Evolutionary conservation across 257 asterid genomes (phyloP).

Genomic region (Fraxinus anomala): DNA sequence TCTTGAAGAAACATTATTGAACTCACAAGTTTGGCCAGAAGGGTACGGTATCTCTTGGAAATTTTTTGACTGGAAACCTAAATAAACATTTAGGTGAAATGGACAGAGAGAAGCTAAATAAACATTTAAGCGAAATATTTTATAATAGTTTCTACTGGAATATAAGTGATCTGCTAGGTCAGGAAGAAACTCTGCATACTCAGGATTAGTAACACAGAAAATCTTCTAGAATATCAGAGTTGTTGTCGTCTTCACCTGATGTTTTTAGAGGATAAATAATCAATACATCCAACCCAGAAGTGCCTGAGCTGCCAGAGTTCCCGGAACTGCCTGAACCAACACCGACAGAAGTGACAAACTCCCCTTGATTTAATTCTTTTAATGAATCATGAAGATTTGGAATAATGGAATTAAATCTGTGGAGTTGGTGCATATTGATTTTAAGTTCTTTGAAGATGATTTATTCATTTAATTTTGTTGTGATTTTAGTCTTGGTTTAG

Average conservation of each 20-base stretch:
- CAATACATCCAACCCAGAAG: not conserved
- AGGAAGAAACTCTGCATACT: not conserved
- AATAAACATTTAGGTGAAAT: not conserved
- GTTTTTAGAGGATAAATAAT: no score
- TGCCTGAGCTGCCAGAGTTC: no score
- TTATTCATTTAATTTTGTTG: not conserved
- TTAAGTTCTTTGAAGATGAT: not conserved
- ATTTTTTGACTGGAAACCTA: no score
- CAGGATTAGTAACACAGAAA: not conserved
- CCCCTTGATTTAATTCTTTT: not conserved
- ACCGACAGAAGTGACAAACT: not conserved
- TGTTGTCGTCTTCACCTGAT: not conserved
- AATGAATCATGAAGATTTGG: not conserved
- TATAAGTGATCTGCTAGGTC: not conserved
- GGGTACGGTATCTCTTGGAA: no score
- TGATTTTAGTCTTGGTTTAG: not conserved
- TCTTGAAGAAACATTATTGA: no score
- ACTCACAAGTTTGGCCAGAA: not conserved
- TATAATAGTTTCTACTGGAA: not conserved
- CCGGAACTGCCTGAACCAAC: no score
- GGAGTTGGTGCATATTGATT: not conserved
- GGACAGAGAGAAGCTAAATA: conserved; percentile 8
- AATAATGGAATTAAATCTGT: not conserved
- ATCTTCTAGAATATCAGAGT: no score
- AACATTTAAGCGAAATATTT: not conserved